Evolutionary conservation across 1,139 yeast species (phyloP).

Genomic region (Trichomonascaceae sp.): DNA sequence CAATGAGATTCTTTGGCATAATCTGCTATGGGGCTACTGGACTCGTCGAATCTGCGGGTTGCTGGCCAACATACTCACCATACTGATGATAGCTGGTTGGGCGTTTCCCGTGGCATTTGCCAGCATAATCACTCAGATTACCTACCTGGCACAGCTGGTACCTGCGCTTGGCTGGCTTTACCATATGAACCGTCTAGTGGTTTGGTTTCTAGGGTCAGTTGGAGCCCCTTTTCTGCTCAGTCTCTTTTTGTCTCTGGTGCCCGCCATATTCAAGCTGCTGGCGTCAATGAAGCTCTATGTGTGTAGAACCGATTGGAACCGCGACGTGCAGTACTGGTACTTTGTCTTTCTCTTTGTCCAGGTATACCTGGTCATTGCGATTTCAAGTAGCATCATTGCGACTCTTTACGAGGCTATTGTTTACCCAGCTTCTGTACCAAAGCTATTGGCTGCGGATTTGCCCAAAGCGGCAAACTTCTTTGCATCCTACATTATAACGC

Average conservation of each 20-base stretch:
- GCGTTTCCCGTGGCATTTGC: constrained; percentile 79
- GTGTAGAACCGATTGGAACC: background rate
- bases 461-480: constrained; percentile 79
- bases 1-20: background rate
- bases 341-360: constrained; percentile 70
- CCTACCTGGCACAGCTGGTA: constrained; percentile 45
- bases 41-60: too few species aligned
- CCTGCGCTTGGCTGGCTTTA: constrained; percentile 52
- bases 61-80: constrained; percentile 41
- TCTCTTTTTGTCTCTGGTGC: constrained; percentile 56
- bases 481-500: constrained; percentile 56
- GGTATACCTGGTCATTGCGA: constrained; percentile 70
- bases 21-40: background rate
- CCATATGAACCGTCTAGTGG: constrained; percentile 53
- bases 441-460: constrained; percentile 55
- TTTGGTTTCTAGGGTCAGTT: constrained; percentile 49
- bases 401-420: constrained; percentile 51
- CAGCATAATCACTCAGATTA: constrained; percentile 64
- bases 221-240: constrained; percentile 59
- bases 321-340: constrained; percentile 48
- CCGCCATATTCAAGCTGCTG: constrained; percentile 46
- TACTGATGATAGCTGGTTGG: constrained; percentile 58
- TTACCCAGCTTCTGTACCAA: constrained; percentile 61
- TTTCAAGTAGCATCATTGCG: constrained; percentile 67
- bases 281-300: background rate